A percentile compares a stretch with the other conserved stretches of the same genome.
Conservation (phyloP, 2,329 filamentous ascomycete genomes). For the Rutstroemia sp. region DNA sequence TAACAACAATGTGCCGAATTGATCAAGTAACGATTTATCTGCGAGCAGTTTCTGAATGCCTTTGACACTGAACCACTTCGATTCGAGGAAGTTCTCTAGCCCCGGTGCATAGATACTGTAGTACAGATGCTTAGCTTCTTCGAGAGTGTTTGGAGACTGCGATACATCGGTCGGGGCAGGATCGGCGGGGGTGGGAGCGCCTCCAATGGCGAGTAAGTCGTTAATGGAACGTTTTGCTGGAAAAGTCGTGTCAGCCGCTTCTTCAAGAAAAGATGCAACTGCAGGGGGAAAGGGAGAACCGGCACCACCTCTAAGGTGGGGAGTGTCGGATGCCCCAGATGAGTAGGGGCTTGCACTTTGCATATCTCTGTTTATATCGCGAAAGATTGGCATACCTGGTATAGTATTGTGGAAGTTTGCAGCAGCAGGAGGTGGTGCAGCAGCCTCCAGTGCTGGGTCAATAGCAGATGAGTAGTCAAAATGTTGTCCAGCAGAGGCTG, state of each 20-base stretch:
- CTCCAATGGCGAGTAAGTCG: constrained; percentile 60
- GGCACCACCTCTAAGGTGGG: constrained; percentile 45
- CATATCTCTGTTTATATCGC: constrained; percentile 27
- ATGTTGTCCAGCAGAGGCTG: constrained; percentile 37
- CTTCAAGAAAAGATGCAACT: constrained; percentile 25
- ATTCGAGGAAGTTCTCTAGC: constrained; percentile 72
- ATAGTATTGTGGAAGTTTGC: constrained; percentile 18
- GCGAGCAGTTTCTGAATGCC: constrained; percentile 36
- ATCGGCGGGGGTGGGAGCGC: constrained; percentile 44
- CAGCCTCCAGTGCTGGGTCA: constrained; percentile 57
- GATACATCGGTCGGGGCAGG: constrained; percentile 41
- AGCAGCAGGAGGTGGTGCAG: constrained; percentile 25
- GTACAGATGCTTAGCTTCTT: constrained; percentile 66
- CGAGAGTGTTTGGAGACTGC: constrained; percentile 40
- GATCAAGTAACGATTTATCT: constrained; percentile 53
- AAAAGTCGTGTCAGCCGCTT: constrained; percentile 38
- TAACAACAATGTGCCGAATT: constrained; percentile 59
- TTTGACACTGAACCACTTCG: constrained; percentile 65
- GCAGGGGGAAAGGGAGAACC: constrained; percentile 32
- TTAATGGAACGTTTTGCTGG: constrained; percentile 62
- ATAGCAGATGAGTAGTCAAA: constrained; percentile 55
- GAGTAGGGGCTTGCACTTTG: constrained; percentile 31
- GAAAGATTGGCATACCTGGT: constrained; percentile 27
- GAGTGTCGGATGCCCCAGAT: constrained; percentile 32
- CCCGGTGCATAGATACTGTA: constrained; percentile 68